Evolutionary conservation across 1,284 basidiomycete genomes (phyloP), one percentile per base, ranked within the genome.

Genomic region (Termitomyces sp.): DNA sequence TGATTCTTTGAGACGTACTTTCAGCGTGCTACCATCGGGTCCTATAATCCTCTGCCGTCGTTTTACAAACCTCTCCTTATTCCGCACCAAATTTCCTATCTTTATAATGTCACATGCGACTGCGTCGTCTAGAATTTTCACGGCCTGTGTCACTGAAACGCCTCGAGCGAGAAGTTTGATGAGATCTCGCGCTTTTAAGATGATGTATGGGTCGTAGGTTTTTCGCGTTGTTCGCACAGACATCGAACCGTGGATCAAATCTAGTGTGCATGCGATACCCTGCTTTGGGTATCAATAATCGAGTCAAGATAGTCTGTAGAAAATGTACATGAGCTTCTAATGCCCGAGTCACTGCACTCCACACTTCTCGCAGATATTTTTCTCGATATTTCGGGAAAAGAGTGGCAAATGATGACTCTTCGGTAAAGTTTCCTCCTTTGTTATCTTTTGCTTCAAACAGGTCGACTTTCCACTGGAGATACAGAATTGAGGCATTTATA

Each of bases 301-400:
- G 56, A 15, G 26, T 45, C 34, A 42, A 10, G 5, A 21, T 33
- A 40, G 53, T 41, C 38, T 17, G 45, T 19, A 5, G 24, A 1
- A 38, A 19, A 68, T 76, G 61, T 65, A 92, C 94, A 71, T 94
- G 84, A 17, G 84, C 67, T 46, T 98, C 94, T 43, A 99, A 73
- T 5, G 92, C 84, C 50, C 83, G 81, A 0, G 94, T 97, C n/a
- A 98, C 91, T 8, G 89, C 87, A 61, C 88, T 87, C 96, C 97
- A 99, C 51, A 92, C 88, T 70, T 97, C 92, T 53, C 94, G 83
- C 48, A 99, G 76, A 67, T 99, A 98, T 63, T 91, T 93, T 81
- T 99, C 96, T 55, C 97, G 84, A 69, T 99, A 99, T 73, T 98
- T 99, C 30, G 97, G 97, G 71, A 99, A 99, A 7, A 99, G 83